Evolutionary conservation across 495 filamentous ascomycete genomes (phyloP).

Genomic region (Saxophila tyrrhenica): DNA sequence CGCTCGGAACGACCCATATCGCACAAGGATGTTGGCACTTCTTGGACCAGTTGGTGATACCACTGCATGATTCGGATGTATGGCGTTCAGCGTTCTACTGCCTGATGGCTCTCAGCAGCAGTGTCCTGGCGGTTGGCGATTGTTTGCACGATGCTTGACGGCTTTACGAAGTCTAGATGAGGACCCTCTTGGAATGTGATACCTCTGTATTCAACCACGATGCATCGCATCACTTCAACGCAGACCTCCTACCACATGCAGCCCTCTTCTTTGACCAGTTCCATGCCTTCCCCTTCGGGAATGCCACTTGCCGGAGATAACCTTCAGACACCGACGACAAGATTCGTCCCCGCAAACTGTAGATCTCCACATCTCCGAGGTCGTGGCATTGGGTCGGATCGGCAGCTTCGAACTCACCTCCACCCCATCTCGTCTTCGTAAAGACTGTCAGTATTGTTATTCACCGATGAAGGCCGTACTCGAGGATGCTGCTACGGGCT

Average conservation of each 20-base stretch:
- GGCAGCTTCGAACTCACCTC: neutral
- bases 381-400: neutral
- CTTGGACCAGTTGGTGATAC: neutral
- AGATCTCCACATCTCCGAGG: neutral
- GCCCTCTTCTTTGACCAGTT: neutral
- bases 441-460: no score
- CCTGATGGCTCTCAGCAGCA: no score
- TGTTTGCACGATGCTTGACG: neutral
- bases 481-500: constrained; percentile 11
- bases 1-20: neutral
- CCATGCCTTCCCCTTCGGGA: neutral
- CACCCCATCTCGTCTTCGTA: neutral
- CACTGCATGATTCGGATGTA: neutral
- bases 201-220: neutral
- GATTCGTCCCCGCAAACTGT: neutral
- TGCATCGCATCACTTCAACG: neutral
- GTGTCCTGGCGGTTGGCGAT: no score
- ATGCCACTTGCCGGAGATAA: neutral
- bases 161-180: neutral
- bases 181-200: neutral
- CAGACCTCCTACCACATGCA: no score
- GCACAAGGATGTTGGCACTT: neutral
- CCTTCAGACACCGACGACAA: neutral
- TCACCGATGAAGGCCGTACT: neutral
- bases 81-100: neutral